Base-by-base conservation (phyloP, 805 yeast genomes). In the Vanderwaltozyma yarrowii region DNA sequence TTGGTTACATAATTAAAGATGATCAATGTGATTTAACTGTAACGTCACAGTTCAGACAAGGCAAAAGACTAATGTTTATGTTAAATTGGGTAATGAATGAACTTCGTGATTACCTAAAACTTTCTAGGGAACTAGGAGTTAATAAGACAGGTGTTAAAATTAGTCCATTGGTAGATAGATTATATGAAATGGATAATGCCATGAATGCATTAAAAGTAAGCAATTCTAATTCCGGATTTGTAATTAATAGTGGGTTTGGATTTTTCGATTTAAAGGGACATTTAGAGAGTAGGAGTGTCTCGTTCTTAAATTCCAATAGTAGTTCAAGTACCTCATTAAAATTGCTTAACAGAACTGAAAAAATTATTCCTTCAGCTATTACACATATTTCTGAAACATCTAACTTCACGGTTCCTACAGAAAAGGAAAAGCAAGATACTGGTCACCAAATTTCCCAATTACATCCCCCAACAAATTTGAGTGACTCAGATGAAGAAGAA, bases 1-100 rank as follows among this genome's bases (percentile, higher is more conserved):
- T 87, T 18, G 96, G 95, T 2, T 87, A 87, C 54, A 84, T 86
- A 45, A 78, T 87, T 48, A 88, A 86, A 56, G 76, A 73, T 39
- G 92, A 87, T 52, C 75, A 76, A 30, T 79, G 86, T 27, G 77
- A 83, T 23, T 69, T 87, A n/a, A 83, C 95, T 31, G 74, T 85
- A 16, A 79, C 89, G 24, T 84, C 95, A 12, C 87, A 87, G 59
- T 84, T 78, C 56, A 70, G 96, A 43, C 96, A 87, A 61, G 87
- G 94, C 2, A 71, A 72, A 38, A 69, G 96, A 44, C 76, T 84
- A 43, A 64, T 87, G 54, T 78, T 77, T 44, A 85, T 94, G 35
- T 64, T 87, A 45, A 70, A 74, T 38, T 75, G 81, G 57, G 82
- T 82, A 15, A 60, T 86, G 30, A 58, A 69, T 35, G 88, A 81